These are phyloP conservation scores for Myxozyma kluyveri DNA, from an alignment of 805 yeast species.

Conservation along the genomic window DNA sequence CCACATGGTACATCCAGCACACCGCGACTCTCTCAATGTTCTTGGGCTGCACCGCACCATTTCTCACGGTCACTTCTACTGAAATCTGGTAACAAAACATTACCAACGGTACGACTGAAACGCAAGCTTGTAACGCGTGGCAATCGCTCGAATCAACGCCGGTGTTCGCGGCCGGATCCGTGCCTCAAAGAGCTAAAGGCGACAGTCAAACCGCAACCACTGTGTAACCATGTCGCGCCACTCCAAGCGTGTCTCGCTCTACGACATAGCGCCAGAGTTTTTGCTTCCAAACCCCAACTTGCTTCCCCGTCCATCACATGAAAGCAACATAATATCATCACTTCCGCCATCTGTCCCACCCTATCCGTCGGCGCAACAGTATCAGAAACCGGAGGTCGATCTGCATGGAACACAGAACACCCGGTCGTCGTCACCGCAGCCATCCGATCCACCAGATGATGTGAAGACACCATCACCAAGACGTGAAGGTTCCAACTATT, in stretches of 20 bases:
- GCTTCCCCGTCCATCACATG: conserved; percentile 9
- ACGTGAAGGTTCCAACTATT: too few species aligned
- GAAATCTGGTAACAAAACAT: too few species aligned
- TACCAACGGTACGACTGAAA: too few species aligned
- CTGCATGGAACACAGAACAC: background rate
- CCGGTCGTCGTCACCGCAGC: conserved; percentile 11
- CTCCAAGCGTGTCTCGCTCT: conserved; percentile 24
- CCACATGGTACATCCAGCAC: too few species aligned
- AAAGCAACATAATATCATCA: conserved; percentile 3
- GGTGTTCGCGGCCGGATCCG: too few species aligned
- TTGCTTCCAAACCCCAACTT: conserved; percentile 13
- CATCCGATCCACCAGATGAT: background rate
- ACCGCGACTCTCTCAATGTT: too few species aligned
- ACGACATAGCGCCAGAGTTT: conserved; percentile 26
- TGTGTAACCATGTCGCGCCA: background rate
- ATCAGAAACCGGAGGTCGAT: background rate
- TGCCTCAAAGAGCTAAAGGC: too few species aligned
- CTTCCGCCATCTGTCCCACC: background rate
- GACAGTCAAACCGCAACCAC: too few species aligned
- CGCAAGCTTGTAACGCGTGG: too few species aligned
- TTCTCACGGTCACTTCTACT: too few species aligned
- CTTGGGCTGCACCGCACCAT: too few species aligned
- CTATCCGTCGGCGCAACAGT: background rate
- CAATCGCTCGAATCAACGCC: too few species aligned
- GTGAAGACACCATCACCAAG: background rate